phyloP scores from a whole-genome alignment of 164 flowering plant genomes.

The Magnolia officinalis region DNA sequence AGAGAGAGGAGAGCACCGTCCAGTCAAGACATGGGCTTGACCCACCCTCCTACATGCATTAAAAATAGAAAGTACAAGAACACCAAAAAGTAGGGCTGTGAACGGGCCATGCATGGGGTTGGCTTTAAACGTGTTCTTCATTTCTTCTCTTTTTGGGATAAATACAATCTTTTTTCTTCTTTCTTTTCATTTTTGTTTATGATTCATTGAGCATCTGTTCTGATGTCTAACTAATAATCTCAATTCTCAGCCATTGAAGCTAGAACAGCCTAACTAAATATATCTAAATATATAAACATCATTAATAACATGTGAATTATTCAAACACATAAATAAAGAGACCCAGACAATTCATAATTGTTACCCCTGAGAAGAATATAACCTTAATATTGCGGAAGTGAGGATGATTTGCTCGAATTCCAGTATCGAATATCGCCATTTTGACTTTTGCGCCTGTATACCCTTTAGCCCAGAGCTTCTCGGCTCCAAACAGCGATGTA shows the following conservation, averaged over 20 bases:
- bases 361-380: not conserved
- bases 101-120: no score
- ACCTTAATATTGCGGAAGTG: slow-evolving; percentile 98
- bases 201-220: not conserved
- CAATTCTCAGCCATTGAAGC: not conserved
- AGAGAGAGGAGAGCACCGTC: not conserved
- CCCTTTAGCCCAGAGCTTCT: slow-evolving; percentile 80
- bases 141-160: not conserved
- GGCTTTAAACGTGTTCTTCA: not conserved
- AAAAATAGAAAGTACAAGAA: no score
- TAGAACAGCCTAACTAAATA: not conserved
- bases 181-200: not conserved
- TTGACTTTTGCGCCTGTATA: slow-evolving; percentile 87
- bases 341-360: not conserved
- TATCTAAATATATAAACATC: not conserved
- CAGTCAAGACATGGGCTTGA: not conserved
- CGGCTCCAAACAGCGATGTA: slow-evolving; percentile 95
- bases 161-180: not conserved
- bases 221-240: not conserved
- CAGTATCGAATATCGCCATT: slow-evolving; percentile 98
- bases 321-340: not conserved
- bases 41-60: no score
- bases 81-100: no score
- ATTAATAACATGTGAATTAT: not conserved
- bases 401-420: slow-evolving; percentile 92